phyloP scores from a whole-genome alignment of 2,329 filamentous ascomycete species.

The Lachnellula hyalina region DNA sequence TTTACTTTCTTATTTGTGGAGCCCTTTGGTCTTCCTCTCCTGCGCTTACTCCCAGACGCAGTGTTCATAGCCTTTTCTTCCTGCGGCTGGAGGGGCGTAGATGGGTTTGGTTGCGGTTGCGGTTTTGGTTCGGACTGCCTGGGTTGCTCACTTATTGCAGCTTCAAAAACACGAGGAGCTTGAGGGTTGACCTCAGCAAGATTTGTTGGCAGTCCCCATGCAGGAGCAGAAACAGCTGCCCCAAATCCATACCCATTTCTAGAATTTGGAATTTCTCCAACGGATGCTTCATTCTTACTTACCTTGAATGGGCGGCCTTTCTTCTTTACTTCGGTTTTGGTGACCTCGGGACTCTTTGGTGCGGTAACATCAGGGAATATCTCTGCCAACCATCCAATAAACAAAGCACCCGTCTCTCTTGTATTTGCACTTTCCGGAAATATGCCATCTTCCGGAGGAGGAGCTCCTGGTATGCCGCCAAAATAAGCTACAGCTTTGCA shows the following conservation, averaged over 20 bases:
- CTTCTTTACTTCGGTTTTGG: constrained; percentile 20
- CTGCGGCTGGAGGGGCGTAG: constrained; percentile 15
- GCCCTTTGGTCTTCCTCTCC: constrained; percentile 44
- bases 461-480: constrained; percentile 52
- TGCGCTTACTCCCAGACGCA: constrained; percentile 27
- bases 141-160: constrained; percentile 7
- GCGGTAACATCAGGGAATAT: constrained; percentile 47
- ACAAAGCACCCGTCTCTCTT: constrained; percentile 52
- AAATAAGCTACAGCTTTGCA: constrained; percentile 60
- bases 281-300: constrained; percentile 9
- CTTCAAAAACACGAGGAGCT: constrained; percentile 13
- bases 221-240: constrained; percentile 25
- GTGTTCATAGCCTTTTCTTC: constrained; percentile 11
- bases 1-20: constrained; percentile 41
- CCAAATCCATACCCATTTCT: constrained; percentile 30
- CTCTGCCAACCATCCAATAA: constrained; percentile 58
- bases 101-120: constrained; percentile 12
- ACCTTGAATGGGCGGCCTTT: constrained; percentile 23
- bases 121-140: constrained; percentile 12
- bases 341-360: constrained; percentile 16
- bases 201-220: constrained; percentile 28
- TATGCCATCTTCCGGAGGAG: constrained; percentile 42
- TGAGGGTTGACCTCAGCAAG: constrained; percentile 25
- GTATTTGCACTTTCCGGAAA: constrained; percentile 52
- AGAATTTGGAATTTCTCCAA: constrained; percentile 20